Evolutionary conservation across 495 filamentous ascomycete genomes (phyloP), one percentile per base, ranked within the genome.

Genomic region (Trichocladium antarcticum): DNA sequence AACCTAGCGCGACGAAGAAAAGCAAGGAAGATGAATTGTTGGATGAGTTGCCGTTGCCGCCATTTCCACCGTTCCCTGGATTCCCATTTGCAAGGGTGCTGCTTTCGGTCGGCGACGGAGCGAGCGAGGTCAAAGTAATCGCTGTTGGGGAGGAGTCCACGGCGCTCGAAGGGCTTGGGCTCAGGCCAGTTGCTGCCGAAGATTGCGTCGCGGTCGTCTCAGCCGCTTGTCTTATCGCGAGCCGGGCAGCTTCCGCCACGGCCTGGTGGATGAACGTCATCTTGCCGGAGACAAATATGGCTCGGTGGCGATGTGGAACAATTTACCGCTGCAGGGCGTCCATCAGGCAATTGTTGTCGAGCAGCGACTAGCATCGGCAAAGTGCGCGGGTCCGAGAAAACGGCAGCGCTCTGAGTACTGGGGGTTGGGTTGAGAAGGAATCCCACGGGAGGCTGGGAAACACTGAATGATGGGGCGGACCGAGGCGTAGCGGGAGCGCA

Each of bases 1-100:
- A 99, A 6, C 92, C 92, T 45, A 99, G 72, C 9, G 93, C 92
- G 24, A 98, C 92, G 64, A 98, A 97, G 64, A 98, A 98, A 3
- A 98, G 75, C 40, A 99, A 67, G 19, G 92, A 93, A 7, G 87
- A 93, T 55, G 79, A 92, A n/a, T 85, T 88, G n/a, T 42, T 50
- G 5, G 27, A 29, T 10, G 31, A 32, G 10, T 8, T 27, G 4
- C 4, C 3, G 39, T 49, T 60, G 24, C 52, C 54, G 8, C 42
- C 22, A 8, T 45, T 49, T 20, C 53, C 52, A 8, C 50, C 52
- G 17, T 49, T 31, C 12, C 50, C 49, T 9, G 41, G 21, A 0
- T 21, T 15, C 1, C 14, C 56, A 42, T 57, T 60, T 17, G 36
- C 44, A 17, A 48, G 20, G 12, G 42, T 45, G 45, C n/a, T 39